A percentile compares a stretch with the other conserved stretches of the same genome.
Evolutionary conservation across 2,329 filamentous ascomycete genomes (phyloP).

Genomic region (Xylaria hypoxylon): DNA sequence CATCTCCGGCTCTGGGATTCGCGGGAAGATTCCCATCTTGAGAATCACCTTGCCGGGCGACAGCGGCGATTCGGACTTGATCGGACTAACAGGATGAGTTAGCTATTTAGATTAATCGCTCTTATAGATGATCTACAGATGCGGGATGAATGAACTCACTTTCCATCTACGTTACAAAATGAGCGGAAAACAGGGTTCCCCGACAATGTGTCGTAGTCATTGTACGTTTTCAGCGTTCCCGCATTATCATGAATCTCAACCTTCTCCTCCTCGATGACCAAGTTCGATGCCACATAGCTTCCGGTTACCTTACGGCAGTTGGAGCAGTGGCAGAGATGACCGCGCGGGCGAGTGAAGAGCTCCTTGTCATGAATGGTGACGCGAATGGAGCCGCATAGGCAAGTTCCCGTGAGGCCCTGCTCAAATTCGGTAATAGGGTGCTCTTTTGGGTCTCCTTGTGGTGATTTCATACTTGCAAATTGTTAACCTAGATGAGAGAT

Average conservation of each 20-base stretch:
- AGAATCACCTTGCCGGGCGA: conserved; percentile 28
- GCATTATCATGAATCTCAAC: conserved; percentile 28
- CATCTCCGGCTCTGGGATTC: conserved; percentile 34
- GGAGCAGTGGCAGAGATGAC: conserved; percentile 35
- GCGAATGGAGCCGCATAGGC: conserved; percentile 34
- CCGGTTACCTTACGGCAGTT: conserved; percentile 36
- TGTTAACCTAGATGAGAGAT: not conserved
- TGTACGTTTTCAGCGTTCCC: conserved; percentile 31
- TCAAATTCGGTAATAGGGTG: conserved; percentile 30
- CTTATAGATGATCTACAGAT: not conserved
- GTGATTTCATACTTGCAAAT: conserved; percentile 25
- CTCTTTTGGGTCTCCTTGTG: conserved; percentile 36
- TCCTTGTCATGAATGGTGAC: conserved; percentile 29
- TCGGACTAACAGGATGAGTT: conserved; percentile 23
- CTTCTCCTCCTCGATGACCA: conserved; percentile 34
- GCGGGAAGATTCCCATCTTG: conserved; percentile 37
- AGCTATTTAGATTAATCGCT: not conserved
- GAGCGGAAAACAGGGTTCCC: conserved; percentile 33
- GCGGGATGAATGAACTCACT: conserved; percentile 24
- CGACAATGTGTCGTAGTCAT: conserved; percentile 30
- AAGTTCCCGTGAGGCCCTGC: conserved; percentile 27
- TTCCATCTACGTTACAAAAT: conserved; percentile 35
- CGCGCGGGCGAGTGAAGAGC: conserved; percentile 31
- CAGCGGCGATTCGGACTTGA: conserved; percentile 25
- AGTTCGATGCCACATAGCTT: conserved; percentile 27